These are phyloP conservation scores for Fusarium sp. DNA, from an alignment of 2,329 filamentous ascomycete genomes.

Conservation along the genomic window DNA sequence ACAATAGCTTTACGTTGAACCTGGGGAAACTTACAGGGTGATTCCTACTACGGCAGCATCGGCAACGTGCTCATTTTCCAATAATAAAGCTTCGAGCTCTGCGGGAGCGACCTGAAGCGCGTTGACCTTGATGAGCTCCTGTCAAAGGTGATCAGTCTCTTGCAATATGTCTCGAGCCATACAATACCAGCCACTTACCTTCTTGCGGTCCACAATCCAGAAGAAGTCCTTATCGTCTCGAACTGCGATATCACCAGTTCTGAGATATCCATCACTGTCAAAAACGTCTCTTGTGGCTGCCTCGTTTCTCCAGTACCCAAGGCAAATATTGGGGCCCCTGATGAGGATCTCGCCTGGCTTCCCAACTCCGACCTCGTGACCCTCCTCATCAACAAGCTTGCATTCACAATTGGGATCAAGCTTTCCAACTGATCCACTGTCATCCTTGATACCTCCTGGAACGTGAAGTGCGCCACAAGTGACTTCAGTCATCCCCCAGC, in stretches of 20 bases:
- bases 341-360: slow-evolving; percentile 69
- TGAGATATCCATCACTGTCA: slow-evolving; percentile 69
- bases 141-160: slow-evolving; percentile 27
- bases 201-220: slow-evolving; percentile 65
- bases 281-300: slow-evolving; percentile 67
- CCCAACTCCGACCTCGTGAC: slow-evolving; percentile 63
- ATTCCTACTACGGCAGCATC: slow-evolving; percentile 71
- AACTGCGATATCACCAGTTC: slow-evolving; percentile 71
- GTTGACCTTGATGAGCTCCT: slow-evolving; percentile 74
- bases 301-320: slow-evolving; percentile 72
- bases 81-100: slow-evolving; percentile 67
- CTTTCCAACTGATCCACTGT: slow-evolving; percentile 66
- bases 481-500: slow-evolving; percentile 75
- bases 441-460: slow-evolving; percentile 54
- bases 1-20: neutral
- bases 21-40: slow-evolving; percentile 54
- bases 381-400: slow-evolving; percentile 68
- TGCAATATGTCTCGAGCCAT: no score
- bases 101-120: slow-evolving; percentile 73
- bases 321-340: slow-evolving; percentile 70
- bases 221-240: slow-evolving; percentile 64
- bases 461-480: slow-evolving; percentile 61
- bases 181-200: slow-evolving; percentile 50
- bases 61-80: slow-evolving; percentile 66
- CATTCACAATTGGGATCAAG: slow-evolving; percentile 69